Conservation (phyloP, 208 protist genomes). For the Crithidia expoeki region DNA sequence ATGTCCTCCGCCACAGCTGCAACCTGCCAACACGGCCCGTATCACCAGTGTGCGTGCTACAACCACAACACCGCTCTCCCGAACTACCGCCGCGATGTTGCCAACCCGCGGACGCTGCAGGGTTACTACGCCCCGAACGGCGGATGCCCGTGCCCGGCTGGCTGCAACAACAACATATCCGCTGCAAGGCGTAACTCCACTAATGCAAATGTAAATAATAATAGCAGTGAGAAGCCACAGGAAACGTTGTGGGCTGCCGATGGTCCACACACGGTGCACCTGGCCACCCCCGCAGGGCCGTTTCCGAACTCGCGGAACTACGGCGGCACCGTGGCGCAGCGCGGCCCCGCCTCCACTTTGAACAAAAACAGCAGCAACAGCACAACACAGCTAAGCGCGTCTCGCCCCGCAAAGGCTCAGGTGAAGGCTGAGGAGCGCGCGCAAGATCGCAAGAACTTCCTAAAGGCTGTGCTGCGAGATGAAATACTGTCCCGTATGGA, state of each 20-base stretch:
- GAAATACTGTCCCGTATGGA: constrained; percentile 69
- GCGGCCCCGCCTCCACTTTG: too few species aligned
- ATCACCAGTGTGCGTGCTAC: constrained; percentile 74
- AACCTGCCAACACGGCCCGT: constrained; percentile 27
- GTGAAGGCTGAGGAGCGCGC: constrained; percentile 51
- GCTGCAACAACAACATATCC: constrained; percentile 17
- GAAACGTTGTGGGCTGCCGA: constrained; percentile 46
- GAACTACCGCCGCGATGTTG: constrained; percentile 69
- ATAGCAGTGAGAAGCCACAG: constrained; percentile 13
- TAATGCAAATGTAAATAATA: constrained; percentile 6
- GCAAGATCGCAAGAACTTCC: constrained; percentile 79
- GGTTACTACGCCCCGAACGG: constrained; percentile 61
- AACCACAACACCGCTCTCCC: constrained; percentile 54
- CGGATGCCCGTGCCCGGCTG: constrained; percentile 62
- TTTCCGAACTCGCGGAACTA: constrained; percentile 81
- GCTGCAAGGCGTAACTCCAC: constrained; percentile 20
- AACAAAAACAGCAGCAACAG: constrained; percentile 30
- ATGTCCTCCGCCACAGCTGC: constrained; percentile 12
- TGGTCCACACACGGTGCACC: constrained; percentile 45
- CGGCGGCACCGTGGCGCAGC: constrained; percentile 58
- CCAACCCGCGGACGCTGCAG: constrained; percentile 65
- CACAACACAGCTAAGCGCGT: constrained; percentile 22
- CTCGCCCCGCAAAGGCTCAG: constrained; percentile 20
- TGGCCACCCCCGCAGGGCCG: constrained; percentile 9
- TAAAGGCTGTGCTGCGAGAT: constrained; percentile 70